These are phyloP conservation scores for Daphne laureola DNA, from an alignment of 441 rosid genomes.

Conservation along the genomic window DNA sequence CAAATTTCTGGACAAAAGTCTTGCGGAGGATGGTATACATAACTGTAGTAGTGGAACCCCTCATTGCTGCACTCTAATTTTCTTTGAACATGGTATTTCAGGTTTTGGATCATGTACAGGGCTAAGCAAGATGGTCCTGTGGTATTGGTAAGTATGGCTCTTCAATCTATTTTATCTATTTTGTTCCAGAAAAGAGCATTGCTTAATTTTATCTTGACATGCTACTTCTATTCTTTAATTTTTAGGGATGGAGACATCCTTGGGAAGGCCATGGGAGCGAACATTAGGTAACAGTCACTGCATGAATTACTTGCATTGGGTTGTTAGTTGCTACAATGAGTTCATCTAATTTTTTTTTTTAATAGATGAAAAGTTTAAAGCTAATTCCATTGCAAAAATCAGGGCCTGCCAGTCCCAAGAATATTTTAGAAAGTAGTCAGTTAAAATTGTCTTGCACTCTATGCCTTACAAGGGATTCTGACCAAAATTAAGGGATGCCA, in stretches of 20 bases:
- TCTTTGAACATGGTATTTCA: slow-evolving; percentile 22
- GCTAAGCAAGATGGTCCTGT: slow-evolving; percentile 98
- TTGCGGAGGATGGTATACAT: no score
- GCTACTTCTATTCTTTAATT: slow-evolving; percentile 10
- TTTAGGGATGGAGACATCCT: slow-evolving; percentile 96
- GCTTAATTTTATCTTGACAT: slow-evolving; percentile 1
- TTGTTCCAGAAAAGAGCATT: background rate
- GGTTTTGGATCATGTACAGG: slow-evolving; percentile 95
- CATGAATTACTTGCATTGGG: background rate
- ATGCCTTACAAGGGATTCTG: no score
- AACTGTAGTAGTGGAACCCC: no score
- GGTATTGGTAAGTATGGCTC: slow-evolving; percentile 50
- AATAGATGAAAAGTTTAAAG: background rate
- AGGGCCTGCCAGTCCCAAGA: no score
- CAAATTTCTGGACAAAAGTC: no score
- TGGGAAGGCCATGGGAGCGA: slow-evolving; percentile 73
- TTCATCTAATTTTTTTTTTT: background rate
- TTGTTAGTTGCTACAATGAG: no score
- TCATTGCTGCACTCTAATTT: background rate
- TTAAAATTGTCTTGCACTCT: no score
- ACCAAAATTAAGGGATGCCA: no score
- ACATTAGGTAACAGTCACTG: slow-evolving; percentile 39
- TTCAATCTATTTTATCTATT: background rate
- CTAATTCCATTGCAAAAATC: background rate
- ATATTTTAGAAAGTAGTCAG: no score